A percentile compares a stretch with the other conserved stretches of the same genome.
phyloP scores from a whole-genome alignment of 108 stramenopile species.

The Stephanodiscus triporus region DNA sequence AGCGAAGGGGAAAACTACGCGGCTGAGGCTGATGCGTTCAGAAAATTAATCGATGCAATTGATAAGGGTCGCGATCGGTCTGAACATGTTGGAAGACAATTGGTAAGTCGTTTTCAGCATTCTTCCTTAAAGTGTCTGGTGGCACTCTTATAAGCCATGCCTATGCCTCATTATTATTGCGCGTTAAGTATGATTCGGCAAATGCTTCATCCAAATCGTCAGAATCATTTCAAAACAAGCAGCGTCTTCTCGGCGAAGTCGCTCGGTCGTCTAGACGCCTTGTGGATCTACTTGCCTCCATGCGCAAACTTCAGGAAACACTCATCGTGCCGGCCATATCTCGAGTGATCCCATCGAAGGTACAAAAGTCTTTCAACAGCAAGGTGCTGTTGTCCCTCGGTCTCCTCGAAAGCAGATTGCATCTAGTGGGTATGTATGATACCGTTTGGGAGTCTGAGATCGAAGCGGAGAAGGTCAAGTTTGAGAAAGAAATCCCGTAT shows the following conservation, averaged over 20 bases:
- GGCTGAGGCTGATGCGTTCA: constrained; percentile 45
- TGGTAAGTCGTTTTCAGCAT: constrained; percentile 18
- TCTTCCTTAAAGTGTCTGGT: too few relatives aligned
- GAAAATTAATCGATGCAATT: constrained; percentile 53
- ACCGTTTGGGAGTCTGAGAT: constrained; percentile 57
- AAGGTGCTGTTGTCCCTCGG: constrained; percentile 66
- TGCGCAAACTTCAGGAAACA: constrained; percentile 59
- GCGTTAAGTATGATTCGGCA: constrained; percentile 23
- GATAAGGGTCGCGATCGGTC: constrained; percentile 53
- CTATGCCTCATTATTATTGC: background rate
- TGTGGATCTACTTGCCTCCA: constrained; percentile 32
- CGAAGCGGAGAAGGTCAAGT: constrained; percentile 47
- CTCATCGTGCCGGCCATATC: constrained; percentile 69
- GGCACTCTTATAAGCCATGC: background rate
- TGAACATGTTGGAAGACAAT: constrained; percentile 35
- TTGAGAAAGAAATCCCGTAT: constrained; percentile 69
- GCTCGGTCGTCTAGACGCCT: constrained; percentile 47
- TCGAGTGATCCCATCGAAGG: constrained; percentile 52
- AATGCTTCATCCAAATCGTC: constrained; percentile 17
- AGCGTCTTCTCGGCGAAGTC: constrained; percentile 34
- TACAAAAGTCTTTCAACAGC: constrained; percentile 83
- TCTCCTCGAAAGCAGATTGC: constrained; percentile 71
- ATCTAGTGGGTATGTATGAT: constrained; percentile 85
- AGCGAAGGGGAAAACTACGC: background rate
- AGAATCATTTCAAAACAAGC: constrained; percentile 12